phyloP scores from a whole-genome alignment of 305 asterid species.

The Stenogyne calaminthoides region DNA sequence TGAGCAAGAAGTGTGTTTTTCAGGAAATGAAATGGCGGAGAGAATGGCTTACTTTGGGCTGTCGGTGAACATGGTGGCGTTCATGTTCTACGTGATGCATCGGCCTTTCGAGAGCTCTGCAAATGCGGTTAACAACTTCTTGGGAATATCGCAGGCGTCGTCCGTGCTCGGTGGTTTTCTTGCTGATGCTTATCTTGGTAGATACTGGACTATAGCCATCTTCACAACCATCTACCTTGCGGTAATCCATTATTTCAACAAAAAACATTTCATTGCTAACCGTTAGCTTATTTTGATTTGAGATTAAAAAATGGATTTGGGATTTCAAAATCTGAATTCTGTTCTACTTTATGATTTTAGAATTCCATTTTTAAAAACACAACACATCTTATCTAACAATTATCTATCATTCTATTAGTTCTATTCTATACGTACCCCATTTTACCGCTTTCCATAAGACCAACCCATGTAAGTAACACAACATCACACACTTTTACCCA shows the following conservation, averaged over 20 bases:
- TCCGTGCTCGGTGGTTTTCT: slow-evolving; percentile 95
- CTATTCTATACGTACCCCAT: no score
- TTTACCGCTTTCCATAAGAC: no score
- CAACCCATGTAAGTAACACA: no score
- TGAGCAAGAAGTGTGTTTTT: not conserved
- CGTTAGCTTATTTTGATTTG: no score
- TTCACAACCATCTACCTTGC: slow-evolving; percentile 87
- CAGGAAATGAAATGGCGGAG: slow-evolving; percentile 99
- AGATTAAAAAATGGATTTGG: no score
- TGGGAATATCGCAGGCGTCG: slow-evolving; percentile 95
- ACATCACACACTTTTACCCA: no score
- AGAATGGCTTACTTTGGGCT: slow-evolving; percentile 98
- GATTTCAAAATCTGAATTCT: no score
- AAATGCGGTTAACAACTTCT: slow-evolving; percentile 87
- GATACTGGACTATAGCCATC: slow-evolving; percentile 98
- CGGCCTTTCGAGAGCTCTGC: slow-evolving; percentile 91
- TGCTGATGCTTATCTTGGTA: slow-evolving; percentile 96
- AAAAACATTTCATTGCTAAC: not conserved
- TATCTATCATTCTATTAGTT: no score
- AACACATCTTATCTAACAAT: no score
- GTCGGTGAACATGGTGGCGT: slow-evolving; percentile 97
- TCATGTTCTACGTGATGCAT: slow-evolving; percentile 95
- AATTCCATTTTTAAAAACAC: no score
- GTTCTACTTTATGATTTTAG: no score
- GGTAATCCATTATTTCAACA: slow-evolving; percentile 44